phyloP scores from a whole-genome alignment of 768 basidiomycete genomes.

The Hericium erinaceus region DNA sequence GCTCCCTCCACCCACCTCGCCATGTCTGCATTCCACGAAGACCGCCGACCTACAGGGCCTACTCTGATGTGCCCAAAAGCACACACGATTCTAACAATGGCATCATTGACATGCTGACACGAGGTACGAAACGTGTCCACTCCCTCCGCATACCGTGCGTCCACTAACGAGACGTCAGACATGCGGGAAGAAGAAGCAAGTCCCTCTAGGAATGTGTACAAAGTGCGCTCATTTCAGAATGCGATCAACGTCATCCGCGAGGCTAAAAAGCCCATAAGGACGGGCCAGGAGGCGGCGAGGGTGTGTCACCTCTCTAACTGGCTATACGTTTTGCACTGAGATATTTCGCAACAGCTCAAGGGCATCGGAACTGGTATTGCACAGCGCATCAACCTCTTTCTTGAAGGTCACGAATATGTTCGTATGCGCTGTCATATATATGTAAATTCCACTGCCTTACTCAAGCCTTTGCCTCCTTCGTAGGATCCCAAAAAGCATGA shows the following conservation, averaged over 20 bases:
- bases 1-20: neutral
- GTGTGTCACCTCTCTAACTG: neutral
- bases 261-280: slow-evolving; percentile 4
- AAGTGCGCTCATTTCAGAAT: slow-evolving; percentile 12
- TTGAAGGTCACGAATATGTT: slow-evolving; percentile 12
- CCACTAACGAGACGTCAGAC: slow-evolving; percentile 2
- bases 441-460: neutral
- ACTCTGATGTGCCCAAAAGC: neutral
- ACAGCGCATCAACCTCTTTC: slow-evolving; percentile 12
- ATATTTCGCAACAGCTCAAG: slow-evolving; percentile 2
- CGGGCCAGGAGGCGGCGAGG: slow-evolving; percentile 10
- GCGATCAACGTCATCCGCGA: slow-evolving; percentile 8
- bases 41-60: neutral
- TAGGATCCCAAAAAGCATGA: slow-evolving; percentile 10
- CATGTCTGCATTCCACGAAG: neutral
- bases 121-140: slow-evolving; percentile 25
- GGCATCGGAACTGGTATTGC: slow-evolving; percentile 15
- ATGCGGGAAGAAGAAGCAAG: slow-evolving; percentile 10
- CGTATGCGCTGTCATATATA: slow-evolving; percentile 4
- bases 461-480: neutral
- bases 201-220: slow-evolving; percentile 13
- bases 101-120: slow-evolving; percentile 31
- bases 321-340: neutral
- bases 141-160: neutral
- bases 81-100: slow-evolving; percentile 25